These are phyloP conservation scores for Prorocentrum cordatum DNA, from an alignment of 169 alveolate species.

Conservation along the genomic window DNA sequence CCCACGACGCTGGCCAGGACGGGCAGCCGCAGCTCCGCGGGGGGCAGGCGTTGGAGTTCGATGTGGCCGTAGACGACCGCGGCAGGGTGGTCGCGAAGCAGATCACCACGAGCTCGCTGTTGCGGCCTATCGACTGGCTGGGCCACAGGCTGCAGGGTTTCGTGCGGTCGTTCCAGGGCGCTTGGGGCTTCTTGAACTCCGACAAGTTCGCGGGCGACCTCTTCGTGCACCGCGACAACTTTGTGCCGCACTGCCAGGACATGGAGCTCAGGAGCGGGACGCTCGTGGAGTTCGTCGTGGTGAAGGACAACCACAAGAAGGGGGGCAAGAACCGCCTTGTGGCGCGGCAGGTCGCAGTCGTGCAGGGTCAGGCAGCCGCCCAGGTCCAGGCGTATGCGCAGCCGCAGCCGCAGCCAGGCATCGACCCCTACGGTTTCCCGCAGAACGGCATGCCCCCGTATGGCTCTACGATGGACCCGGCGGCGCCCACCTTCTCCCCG, in stretches of 20 bases:
- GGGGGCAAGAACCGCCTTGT: constrained; percentile 62
- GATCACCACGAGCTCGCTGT: constrained; percentile 49
- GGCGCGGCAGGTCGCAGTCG: no score
- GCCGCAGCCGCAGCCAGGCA: no score
- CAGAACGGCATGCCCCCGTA: no score
- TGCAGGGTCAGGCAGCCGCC: no score
- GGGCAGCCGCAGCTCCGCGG: constrained; percentile 30
- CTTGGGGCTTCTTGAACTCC: constrained; percentile 66
- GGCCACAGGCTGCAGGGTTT: constrained; percentile 57
- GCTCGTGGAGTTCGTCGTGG: constrained; percentile 51
- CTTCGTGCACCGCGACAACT: constrained; percentile 35
- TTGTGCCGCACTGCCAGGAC: constrained; percentile 38
- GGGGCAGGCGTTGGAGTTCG: constrained; percentile 66
- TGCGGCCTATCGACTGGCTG: constrained; percentile 54
- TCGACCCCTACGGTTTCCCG: no score
- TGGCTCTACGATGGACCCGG: no score
- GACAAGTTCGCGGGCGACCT: constrained; percentile 65
- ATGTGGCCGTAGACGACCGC: constrained; percentile 64
- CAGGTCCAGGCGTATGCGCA: no score
- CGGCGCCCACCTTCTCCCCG: no score
- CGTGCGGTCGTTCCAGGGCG: constrained; percentile 55
- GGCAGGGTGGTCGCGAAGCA: constrained; percentile 61
- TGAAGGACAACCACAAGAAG: constrained; percentile 57
- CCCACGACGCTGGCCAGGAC: no score
- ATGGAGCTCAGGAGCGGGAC: constrained; percentile 28